These are phyloP conservation scores for Bipolaris sorokiniana DNA, from an alignment of 2,329 filamentous ascomycete genomes.

Conservation along the genomic window DNA sequence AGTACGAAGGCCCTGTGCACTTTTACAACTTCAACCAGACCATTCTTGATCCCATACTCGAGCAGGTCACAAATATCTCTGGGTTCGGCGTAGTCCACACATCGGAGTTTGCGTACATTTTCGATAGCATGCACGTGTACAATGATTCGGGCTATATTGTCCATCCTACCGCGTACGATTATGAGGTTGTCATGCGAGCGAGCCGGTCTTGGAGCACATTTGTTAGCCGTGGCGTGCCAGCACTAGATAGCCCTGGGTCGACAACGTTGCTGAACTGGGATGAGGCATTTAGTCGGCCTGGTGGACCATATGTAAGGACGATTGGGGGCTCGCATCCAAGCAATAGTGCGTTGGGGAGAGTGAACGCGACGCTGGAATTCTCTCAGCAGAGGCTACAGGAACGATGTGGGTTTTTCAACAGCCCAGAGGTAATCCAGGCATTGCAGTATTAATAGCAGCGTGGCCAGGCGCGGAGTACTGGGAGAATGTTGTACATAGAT, in stretches of 20 bases:
- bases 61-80: slow-evolving; percentile 36
- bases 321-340: slow-evolving; percentile 56
- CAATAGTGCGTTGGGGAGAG: slow-evolving; percentile 50
- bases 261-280: slow-evolving; percentile 42
- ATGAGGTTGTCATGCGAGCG: slow-evolving; percentile 48
- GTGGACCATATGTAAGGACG: slow-evolving; percentile 30
- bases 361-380: slow-evolving; percentile 35
- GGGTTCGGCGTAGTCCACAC: slow-evolving; percentile 59
- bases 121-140: slow-evolving; percentile 52
- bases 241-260: slow-evolving; percentile 22
- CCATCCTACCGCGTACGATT: slow-evolving; percentile 50
- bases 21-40: slow-evolving; percentile 63
- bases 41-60: slow-evolving; percentile 56
- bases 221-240: slow-evolving; percentile 45
- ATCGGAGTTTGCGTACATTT: slow-evolving; percentile 61
- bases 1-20: slow-evolving; percentile 52
- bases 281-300: slow-evolving; percentile 43
- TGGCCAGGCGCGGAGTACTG: slow-evolving; percentile 39
- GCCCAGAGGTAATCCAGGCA: slow-evolving; percentile 52
- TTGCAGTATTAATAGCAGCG: slow-evolving; percentile 31
- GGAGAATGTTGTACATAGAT: slow-evolving; percentile 4
- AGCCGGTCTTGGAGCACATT: slow-evolving; percentile 59
- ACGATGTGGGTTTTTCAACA: slow-evolving; percentile 57
- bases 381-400: slow-evolving; percentile 53
- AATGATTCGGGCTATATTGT: slow-evolving; percentile 46